phyloP scores from a whole-genome alignment of 1,284 basidiomycete genomes.

The Lignosus rhinocerotis region DNA sequence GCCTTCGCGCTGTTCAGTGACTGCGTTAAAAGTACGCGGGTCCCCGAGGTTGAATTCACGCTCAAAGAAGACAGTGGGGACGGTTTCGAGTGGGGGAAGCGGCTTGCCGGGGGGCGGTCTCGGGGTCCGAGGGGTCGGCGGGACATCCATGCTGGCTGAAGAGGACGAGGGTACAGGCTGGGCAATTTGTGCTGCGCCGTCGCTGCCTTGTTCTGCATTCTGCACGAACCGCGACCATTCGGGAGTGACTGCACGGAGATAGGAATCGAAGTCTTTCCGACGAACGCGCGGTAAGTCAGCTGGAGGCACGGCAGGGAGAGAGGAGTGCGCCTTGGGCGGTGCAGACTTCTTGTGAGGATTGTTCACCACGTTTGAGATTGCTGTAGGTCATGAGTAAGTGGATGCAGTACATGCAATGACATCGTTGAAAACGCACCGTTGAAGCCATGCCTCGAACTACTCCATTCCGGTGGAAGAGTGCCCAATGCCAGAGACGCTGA shows the following conservation, averaged over 20 bases:
- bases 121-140: conserved; percentile 32
- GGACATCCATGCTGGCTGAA: conserved; percentile 25
- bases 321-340: conserved; percentile 82
- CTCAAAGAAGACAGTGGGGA: conserved; percentile 84
- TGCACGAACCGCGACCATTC: conserved; percentile 77
- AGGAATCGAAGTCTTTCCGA: conserved; percentile 84
- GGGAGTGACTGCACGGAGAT: conserved; percentile 70
- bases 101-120: conserved; percentile 36
- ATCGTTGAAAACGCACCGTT: conserved; percentile 52
- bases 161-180: conserved; percentile 31
- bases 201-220: conserved; percentile 47
- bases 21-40: conserved; percentile 78
- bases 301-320: conserved; percentile 70
- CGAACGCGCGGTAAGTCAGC: conserved; percentile 77
- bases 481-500: conserved; percentile 27
- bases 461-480: conserved; percentile 67
- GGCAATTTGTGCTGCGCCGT: conserved; percentile 46
- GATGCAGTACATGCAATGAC: not conserved
- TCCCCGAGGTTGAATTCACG: conserved; percentile 84
- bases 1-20: conserved; percentile 57
- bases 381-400: conserved; percentile 32
- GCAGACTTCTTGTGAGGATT: conserved; percentile 84
- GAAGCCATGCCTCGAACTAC: conserved; percentile 76
- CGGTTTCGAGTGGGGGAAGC: conserved; percentile 72
- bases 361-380: conserved; percentile 79